Percentiles rank a stretch among this genome's conserved stretches.
phyloP scores from a whole-genome alignment of 306 rosid species.

The Vachellia collinsii region DNA sequence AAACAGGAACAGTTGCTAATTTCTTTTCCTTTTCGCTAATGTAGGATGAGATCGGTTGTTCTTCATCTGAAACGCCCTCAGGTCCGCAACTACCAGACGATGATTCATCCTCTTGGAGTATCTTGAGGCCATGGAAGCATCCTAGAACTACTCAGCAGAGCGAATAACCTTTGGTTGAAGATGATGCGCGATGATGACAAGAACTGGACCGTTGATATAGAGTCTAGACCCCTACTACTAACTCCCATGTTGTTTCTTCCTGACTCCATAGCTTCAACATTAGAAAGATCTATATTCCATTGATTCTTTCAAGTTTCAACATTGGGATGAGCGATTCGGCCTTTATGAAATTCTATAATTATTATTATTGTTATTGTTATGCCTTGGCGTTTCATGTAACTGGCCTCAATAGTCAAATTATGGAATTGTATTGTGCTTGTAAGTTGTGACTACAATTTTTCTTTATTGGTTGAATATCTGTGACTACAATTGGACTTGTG shows the following conservation, averaged over 20 bases:
- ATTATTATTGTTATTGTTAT: neutral
- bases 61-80: slow-evolving; percentile 31
- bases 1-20: neutral
- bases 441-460: neutral
- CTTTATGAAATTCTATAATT: neutral
- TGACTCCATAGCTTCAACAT: neutral
- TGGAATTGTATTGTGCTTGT: neutral
- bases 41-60: slow-evolving; percentile 16
- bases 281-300: neutral
- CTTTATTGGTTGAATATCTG: neutral
- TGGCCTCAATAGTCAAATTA: neutral
- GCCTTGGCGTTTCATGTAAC: neutral
- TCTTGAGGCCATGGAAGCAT: slow-evolving; percentile 24
- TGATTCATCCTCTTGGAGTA: slow-evolving; percentile 16
- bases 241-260: neutral
- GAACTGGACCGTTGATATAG: slow-evolving; percentile 1
- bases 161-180: neutral
- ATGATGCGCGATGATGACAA: neutral
- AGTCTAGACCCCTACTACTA: neutral
- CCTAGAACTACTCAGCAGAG: neutral
- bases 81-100: neutral
- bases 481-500: neutral
- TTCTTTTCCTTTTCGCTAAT: neutral
- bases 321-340: neutral
- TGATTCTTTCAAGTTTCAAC: neutral